Evolutionary conservation across 208 protist species (phyloP).

Genomic region (Phytomonas sp.): DNA sequence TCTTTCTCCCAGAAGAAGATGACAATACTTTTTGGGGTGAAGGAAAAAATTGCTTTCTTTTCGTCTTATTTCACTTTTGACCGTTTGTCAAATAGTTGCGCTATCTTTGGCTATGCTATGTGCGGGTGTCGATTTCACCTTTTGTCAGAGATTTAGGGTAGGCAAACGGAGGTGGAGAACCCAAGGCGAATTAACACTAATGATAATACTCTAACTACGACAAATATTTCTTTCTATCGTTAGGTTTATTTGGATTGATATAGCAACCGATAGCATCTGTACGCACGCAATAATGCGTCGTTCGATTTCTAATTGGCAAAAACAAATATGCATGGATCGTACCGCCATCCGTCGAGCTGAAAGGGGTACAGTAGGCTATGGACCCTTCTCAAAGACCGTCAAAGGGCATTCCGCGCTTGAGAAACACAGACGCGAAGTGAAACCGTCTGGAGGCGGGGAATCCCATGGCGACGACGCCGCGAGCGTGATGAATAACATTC

Average conservation of each 20-base stretch:
- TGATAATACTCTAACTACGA: not conserved
- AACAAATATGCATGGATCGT: not conserved
- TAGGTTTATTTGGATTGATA: not conserved
- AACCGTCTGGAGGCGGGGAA: not conserved
- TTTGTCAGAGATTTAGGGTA: not conserved
- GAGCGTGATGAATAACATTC: constrained; percentile 38
- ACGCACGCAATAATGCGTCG: not conserved
- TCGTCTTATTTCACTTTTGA: not conserved
- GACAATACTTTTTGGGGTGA: not conserved
- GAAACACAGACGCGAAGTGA: not conserved
- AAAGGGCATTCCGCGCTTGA: constrained; percentile 17
- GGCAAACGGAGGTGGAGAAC: not conserved
- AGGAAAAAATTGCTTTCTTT: not conserved
- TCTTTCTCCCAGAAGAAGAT: not conserved
- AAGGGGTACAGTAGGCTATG: constrained; percentile 23
- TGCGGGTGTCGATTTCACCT: not conserved
- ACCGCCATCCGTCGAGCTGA: not conserved
- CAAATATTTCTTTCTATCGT: not conserved
- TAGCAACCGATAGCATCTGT: not conserved
- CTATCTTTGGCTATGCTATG: not conserved
- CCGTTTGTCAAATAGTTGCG: not conserved
- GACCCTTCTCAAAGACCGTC: constrained; percentile 47
- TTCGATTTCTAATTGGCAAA: not conserved
- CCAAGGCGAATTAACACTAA: not conserved
- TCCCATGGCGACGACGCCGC: not conserved